Conservation (phyloP, 2,329 filamentous ascomycete genomes). For the Aureobasidium sp. region DNA sequence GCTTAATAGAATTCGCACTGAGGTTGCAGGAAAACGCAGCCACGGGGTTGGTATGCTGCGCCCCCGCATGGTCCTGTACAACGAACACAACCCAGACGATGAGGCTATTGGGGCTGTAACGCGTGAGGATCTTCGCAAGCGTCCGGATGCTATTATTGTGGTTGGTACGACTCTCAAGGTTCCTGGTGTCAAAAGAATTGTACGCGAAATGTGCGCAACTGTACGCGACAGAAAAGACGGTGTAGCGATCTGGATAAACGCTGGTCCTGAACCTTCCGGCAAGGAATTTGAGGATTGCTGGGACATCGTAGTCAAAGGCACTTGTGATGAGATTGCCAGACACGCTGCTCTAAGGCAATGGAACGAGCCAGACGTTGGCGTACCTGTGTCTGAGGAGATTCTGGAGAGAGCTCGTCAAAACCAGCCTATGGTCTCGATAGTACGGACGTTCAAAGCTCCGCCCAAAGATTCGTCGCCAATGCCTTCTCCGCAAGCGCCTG, state of each 20-base stretch:
- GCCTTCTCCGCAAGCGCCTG: slow-evolving; percentile 25
- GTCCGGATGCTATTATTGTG: slow-evolving; percentile 87
- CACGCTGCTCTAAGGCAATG: slow-evolving; percentile 56
- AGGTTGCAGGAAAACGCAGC: slow-evolving; percentile 74
- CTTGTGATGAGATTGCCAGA: slow-evolving; percentile 79
- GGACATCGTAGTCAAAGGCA: slow-evolving; percentile 82
- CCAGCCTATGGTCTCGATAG: slow-evolving; percentile 31
- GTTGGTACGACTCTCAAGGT: slow-evolving; percentile 95
- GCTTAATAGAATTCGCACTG: slow-evolving; percentile 68
- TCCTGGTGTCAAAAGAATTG: slow-evolving; percentile 81
- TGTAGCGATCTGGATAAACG: slow-evolving; percentile 90
- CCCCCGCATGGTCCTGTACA: slow-evolving; percentile 93
- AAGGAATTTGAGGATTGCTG: slow-evolving; percentile 86
- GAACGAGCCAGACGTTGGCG: slow-evolving; percentile 44
- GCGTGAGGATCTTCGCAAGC: slow-evolving; percentile 71
- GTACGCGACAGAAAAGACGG: slow-evolving; percentile 70
- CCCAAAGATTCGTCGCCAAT: slow-evolving; percentile 23
- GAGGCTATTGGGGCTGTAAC: slow-evolving; percentile 93
- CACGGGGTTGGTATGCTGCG: slow-evolving; percentile 86
- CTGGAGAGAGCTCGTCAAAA: slow-evolving; percentile 32
- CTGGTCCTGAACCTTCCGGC: slow-evolving; percentile 73
- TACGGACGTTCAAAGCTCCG: slow-evolving; percentile 15
- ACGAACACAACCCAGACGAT: slow-evolving; percentile 92
- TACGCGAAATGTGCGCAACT: slow-evolving; percentile 81
- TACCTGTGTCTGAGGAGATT: slow-evolving; percentile 41